These are phyloP conservation scores for Bipolaris cookei DNA, from an alignment of 2,329 filamentous ascomycete genomes.

Conservation along the genomic window DNA sequence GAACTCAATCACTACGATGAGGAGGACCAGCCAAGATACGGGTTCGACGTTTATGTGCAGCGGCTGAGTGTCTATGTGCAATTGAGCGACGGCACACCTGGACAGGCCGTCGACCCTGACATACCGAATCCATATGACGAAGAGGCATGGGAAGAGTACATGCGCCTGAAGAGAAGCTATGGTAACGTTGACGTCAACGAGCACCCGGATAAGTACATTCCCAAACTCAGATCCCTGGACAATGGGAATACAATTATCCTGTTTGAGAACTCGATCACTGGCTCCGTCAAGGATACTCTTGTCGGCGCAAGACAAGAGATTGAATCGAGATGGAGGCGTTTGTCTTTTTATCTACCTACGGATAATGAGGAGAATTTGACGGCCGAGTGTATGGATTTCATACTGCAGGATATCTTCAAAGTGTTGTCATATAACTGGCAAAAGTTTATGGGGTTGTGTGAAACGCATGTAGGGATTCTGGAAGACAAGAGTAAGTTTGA, in stretches of 20 bases:
- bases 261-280: slow-evolving; percentile 59
- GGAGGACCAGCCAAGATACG: slow-evolving; percentile 52
- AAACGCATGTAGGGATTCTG: slow-evolving; percentile 58
- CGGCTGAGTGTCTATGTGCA: slow-evolving; percentile 60
- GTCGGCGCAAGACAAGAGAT: slow-evolving; percentile 58
- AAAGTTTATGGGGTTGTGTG: slow-evolving; percentile 53
- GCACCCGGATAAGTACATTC: slow-evolving; percentile 47
- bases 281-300: slow-evolving; percentile 57
- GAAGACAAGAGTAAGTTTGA: slow-evolving; percentile 35
- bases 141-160: slow-evolving; percentile 44
- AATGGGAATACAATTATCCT: slow-evolving; percentile 59
- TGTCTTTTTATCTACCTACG: slow-evolving; percentile 59
- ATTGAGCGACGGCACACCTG: slow-evolving; percentile 52
- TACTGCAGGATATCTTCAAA: slow-evolving; percentile 59
- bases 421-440: slow-evolving; percentile 56
- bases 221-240: slow-evolving; percentile 54
- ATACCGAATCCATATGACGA: slow-evolving; percentile 56
- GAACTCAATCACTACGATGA: slow-evolving; percentile 59
- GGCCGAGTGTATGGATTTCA: slow-evolving; percentile 58
- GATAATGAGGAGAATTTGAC: slow-evolving; percentile 53
- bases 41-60: slow-evolving; percentile 59
- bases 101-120: slow-evolving; percentile 50
- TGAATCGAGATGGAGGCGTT: slow-evolving; percentile 60
- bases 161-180: slow-evolving; percentile 40
- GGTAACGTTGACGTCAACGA: slow-evolving; percentile 38